These are phyloP conservation scores for Ogataea trehaloabstinens DNA, from an alignment of 805 yeast species.

Conservation along the genomic window DNA sequence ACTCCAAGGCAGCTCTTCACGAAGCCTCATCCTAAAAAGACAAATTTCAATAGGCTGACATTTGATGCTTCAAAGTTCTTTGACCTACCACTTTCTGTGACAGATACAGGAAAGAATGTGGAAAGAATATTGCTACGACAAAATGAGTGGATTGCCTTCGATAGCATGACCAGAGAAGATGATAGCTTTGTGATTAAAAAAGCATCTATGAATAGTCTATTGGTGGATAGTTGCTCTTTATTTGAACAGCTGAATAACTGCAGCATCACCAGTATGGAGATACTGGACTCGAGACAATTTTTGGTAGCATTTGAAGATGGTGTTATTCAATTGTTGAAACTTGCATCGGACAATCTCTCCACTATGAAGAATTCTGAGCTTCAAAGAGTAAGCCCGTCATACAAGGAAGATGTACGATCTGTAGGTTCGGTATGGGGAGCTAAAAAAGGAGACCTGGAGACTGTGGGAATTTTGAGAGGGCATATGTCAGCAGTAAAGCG, in stretches of 20 bases:
- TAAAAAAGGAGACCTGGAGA: background rate
- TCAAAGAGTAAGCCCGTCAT: slow-evolving; percentile 3
- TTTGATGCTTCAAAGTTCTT: slow-evolving; percentile 32
- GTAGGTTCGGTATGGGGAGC: background rate
- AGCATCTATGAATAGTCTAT: slow-evolving; percentile 15
- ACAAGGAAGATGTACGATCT: slow-evolving; percentile 1
- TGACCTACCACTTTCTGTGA: slow-evolving; percentile 37
- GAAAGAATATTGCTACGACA: slow-evolving; percentile 44
- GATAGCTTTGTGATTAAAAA: slow-evolving; percentile 9
- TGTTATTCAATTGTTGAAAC: slow-evolving; percentile 43
- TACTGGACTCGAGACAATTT: slow-evolving; percentile 41
- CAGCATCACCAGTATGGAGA: slow-evolving; percentile 38
- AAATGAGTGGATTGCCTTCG: slow-evolving; percentile 51
- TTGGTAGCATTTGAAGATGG: slow-evolving; percentile 58
- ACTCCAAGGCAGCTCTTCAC: slow-evolving; percentile 75
- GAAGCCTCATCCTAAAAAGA: slow-evolving; percentile 61
- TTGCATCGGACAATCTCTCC: slow-evolving; percentile 13
- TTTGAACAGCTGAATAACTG: slow-evolving; percentile 44
- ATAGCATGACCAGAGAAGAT: slow-evolving; percentile 3
- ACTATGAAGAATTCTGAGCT: slow-evolving; percentile 45
- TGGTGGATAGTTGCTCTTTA: slow-evolving; percentile 37
- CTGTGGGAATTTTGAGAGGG: slow-evolving; percentile 46
- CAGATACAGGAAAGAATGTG: slow-evolving; percentile 42
- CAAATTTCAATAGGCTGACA: slow-evolving; percentile 36
- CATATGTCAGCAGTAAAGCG: slow-evolving; percentile 48